These are phyloP conservation scores for Thermomyces lanuginosus DNA, from an alignment of 2,329 filamentous ascomycete genomes.

Conservation along the genomic window DNA sequence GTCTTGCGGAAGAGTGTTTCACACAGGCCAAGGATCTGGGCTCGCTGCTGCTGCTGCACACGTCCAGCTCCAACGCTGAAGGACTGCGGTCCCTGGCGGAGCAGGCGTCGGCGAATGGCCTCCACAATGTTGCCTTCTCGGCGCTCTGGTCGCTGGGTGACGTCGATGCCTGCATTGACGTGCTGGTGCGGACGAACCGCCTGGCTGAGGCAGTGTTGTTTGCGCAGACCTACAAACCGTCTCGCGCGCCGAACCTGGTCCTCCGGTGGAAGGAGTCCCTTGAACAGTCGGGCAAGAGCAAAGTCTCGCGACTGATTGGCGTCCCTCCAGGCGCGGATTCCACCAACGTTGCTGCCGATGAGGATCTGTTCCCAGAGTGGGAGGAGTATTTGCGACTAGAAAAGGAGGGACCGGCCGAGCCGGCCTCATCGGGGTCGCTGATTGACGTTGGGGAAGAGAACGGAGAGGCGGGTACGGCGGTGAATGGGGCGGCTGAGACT, in stretches of 20 bases:
- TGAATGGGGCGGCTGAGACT: slow-evolving; percentile 17
- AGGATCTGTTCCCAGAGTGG: slow-evolving; percentile 92
- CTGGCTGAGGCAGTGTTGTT: slow-evolving; percentile 78
- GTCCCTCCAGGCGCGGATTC: slow-evolving; percentile 57
- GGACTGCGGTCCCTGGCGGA: slow-evolving; percentile 57
- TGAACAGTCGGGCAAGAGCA: slow-evolving; percentile 70
- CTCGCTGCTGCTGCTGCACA: slow-evolving; percentile 74
- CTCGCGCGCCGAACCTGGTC: slow-evolving; percentile 50
- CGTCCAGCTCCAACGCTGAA: slow-evolving; percentile 61
- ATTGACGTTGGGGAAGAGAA: slow-evolving; percentile 25
- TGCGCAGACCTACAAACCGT: slow-evolving; percentile 89
- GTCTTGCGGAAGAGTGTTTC: slow-evolving; percentile 84
- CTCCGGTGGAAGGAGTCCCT: slow-evolving; percentile 66
- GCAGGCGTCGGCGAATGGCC: slow-evolving; percentile 58
- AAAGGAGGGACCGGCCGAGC: slow-evolving; percentile 42
- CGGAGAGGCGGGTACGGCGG: slow-evolving; percentile 14
- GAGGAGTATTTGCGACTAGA: slow-evolving; percentile 76
- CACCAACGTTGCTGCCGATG: slow-evolving; percentile 31
- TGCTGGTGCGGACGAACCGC: slow-evolving; percentile 63
- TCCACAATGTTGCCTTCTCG: slow-evolving; percentile 87
- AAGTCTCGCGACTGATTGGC: slow-evolving; percentile 69
- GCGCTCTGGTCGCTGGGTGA: slow-evolving; percentile 78
- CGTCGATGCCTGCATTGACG: slow-evolving; percentile 61
- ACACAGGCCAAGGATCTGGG: slow-evolving; percentile 78
- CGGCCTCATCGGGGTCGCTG: slow-evolving; percentile 22